These are phyloP conservation scores for Candida tammaniensis DNA, from an alignment of 805 yeast genomes.

Conservation along the genomic window DNA sequence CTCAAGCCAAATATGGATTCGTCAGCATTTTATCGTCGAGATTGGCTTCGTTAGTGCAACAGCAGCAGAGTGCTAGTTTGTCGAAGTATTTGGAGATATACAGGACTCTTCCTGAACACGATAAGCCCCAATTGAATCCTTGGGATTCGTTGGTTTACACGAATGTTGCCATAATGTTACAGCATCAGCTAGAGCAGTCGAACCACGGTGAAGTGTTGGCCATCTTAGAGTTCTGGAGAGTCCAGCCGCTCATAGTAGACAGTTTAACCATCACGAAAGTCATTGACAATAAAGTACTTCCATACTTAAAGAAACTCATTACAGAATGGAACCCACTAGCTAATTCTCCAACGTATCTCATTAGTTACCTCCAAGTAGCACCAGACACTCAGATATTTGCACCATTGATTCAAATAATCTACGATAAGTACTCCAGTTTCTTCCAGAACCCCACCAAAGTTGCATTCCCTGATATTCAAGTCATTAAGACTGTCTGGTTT, in stretches of 20 bases:
- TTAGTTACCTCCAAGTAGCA: slow-evolving; percentile 20
- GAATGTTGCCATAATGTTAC: slow-evolving; percentile 2
- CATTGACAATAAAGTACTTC: slow-evolving; percentile 17
- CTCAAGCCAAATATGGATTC: slow-evolving; percentile 9
- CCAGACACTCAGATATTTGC: slow-evolving; percentile 5
- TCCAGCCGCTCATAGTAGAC: slow-evolving; percentile 14
- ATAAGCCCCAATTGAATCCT: slow-evolving; percentile 7
- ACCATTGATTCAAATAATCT: slow-evolving; percentile 8
- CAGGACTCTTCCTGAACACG: slow-evolving; percentile 2
- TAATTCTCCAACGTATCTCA: slow-evolving; percentile 14
- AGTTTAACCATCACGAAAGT: slow-evolving; percentile 12
- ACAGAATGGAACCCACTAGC: slow-evolving; percentile 17
- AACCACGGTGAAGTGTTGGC: slow-evolving; percentile 12
- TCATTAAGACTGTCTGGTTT: slow-evolving; percentile 7
- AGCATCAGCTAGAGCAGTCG: not conserved
- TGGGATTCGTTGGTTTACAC: slow-evolving; percentile 21
- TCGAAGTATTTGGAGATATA: slow-evolving; percentile 1
- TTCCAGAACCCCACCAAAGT: slow-evolving; percentile 4
- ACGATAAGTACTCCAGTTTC: slow-evolving; percentile 8
- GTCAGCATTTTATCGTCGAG: slow-evolving; percentile 4
- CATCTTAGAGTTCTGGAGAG: slow-evolving; percentile 15
- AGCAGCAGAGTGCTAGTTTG: slow-evolving; percentile 1
- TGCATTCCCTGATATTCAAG: slow-evolving; percentile 1
- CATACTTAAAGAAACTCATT: slow-evolving; percentile 13
- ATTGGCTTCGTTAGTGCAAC: slow-evolving; percentile 1